Evolutionary conservation across 305 asterid species (phyloP).

Genomic region (Coffea humblotiana): DNA sequence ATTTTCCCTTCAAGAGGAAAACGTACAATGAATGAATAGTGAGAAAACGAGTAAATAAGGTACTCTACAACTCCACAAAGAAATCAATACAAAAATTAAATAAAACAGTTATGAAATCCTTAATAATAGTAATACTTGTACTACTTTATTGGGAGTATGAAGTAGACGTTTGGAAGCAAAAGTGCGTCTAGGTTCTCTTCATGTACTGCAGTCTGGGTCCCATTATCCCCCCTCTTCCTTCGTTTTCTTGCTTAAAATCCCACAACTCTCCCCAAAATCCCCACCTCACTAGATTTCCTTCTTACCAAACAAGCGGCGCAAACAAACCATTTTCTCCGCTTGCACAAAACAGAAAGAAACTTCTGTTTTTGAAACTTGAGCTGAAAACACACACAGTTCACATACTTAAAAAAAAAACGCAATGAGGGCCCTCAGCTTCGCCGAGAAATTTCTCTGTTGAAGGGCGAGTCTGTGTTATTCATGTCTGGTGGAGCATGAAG

Average conservation of each 20-base stretch:
- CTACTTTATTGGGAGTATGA: constrained; percentile 33
- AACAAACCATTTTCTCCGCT: background rate
- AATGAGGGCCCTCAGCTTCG: background rate
- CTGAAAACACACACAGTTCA: background rate
- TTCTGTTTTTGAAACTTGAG: constrained; percentile 25
- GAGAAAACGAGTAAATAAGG: background rate
- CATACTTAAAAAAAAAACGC: background rate
- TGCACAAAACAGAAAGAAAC: constrained; percentile 15
- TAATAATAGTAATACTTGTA: background rate
- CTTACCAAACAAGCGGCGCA: constrained; percentile 23
- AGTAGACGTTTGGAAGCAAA: constrained; percentile 34
- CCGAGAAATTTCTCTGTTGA: background rate
- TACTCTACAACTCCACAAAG: background rate
- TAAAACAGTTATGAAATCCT: background rate
- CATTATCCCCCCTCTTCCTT: constrained; percentile 9
- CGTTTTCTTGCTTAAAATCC: constrained; percentile 14
- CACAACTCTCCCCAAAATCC: constrained; percentile 10
- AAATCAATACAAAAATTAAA: background rate
- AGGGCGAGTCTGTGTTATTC: background rate
- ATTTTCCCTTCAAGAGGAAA: background rate
- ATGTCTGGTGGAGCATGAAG: constrained; percentile 10
- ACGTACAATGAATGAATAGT: background rate
- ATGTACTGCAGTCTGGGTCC: constrained; percentile 37
- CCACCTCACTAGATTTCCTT: constrained; percentile 22
- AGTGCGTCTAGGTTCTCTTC: constrained; percentile 58